Evolutionary conservation across 352 stramenopile species (phyloP), one percentile per base, ranked within the genome.

Genomic region (Pythium phragmitis): DNA sequence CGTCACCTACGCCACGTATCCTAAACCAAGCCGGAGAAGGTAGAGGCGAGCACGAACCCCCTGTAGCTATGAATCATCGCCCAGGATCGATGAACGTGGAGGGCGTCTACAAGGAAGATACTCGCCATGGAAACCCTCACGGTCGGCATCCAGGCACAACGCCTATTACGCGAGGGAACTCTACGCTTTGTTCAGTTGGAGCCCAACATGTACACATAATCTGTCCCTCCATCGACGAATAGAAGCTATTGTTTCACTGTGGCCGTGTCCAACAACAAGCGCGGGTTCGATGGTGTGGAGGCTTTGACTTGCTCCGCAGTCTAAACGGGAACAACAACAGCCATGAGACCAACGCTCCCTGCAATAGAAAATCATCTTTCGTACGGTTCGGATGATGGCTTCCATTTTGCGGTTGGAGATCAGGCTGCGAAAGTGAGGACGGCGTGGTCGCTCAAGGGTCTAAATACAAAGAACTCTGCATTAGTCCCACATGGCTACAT

Each of bases 361-460:
- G 23, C 9, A 54, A 54, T 21, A 21, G 47, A 39, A 2, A n/a
- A 4, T 9, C 8, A 6, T 7, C 2, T 7, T 39, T 50, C 50
- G 28, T 33, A 84, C 76, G 60, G 77, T 65, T 26, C 77, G 77
- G 49, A 89, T 75, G 48, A 89, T 64, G 30, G 56, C 45, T 67
- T 89, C 80, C 77, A 89, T 87, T 59, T 84, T 83, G 41, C 74
- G 72, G 36, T 76, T 73, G 13, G 80, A 83, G 42, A 89, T 82
- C 45, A 89, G 56, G 34, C 80, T 87, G 65, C 76, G 76, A 58
- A 89, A 89, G 55, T 87, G 80, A 33, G 80, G 80, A 1, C 71
- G 63, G 2, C 52, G 61, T 2, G 80, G 77, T 16, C 70, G 65
- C 53, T 86, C 78, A 12, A 87, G 60, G 2, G 69, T 77, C 75